Evolutionary conservation across 2,329 filamentous ascomycete species (phyloP), one percentile per base, ranked within the genome.

Genomic region (Monosporascus cannonballus): DNA sequence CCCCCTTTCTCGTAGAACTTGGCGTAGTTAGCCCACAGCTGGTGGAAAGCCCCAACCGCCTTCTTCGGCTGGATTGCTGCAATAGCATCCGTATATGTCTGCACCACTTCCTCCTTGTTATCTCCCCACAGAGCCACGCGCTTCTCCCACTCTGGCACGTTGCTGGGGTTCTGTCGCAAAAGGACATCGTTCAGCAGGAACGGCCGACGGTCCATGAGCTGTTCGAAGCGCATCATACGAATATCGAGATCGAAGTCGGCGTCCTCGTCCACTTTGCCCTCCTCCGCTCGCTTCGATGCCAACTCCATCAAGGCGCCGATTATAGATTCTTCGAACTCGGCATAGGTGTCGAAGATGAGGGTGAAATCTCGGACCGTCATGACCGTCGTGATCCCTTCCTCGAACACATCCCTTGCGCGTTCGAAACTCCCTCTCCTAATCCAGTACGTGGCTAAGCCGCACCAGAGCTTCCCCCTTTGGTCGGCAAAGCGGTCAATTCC

Each of bases 311-410:
- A 77, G 47, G 86, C 86, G 15, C 89, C 87, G 58, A 97, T 96
- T 60, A 97, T 87, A 0, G 92, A 93, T 72, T 99, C 95, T 69
- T 99, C 94, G 56, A 96, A 96, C 70, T 99, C 94, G 34, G 89
- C 86, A 65, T 97, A 99, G 0, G 92, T 89, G 70, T 99, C 94
- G 63, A 99, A 99, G 46, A 97, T 87, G 51, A 97, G 82, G 1
- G 92, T 95, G 66, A 99, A 99, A 72, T 99, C 94, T 52, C 94
- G 86, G 45, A 99, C 92, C 2, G 94, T 99, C 93, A 97, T 97
- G 57, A 96, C 95, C 1, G 93, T 97, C 11, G 90, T 96, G 59
- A 97, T 90, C 45, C 90, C 95, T 70, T 97, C 92, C 71, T 99
- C 94, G 60, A 96, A 97, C 3, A 95, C 80, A 69, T 99, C 94